phyloP scores from a whole-genome alignment of 768 basidiomycete genomes.

The Lentinus tigrinus region DNA sequence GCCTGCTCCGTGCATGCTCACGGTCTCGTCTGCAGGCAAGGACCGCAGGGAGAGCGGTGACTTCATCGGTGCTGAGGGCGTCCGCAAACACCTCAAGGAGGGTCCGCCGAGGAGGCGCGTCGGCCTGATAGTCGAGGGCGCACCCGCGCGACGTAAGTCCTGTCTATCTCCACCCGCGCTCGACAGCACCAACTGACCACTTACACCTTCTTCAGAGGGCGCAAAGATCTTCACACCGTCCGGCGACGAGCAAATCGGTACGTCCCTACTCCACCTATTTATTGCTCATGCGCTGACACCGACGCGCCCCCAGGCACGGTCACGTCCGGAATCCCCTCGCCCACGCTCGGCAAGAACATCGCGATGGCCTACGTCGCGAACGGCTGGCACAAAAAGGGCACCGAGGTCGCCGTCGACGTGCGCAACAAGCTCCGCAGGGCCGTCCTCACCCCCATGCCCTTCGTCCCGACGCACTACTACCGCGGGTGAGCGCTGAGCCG shows the following conservation, averaged over 20 bases:
- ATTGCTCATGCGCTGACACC: neutral
- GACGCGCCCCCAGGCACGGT: slow-evolving; percentile 51
- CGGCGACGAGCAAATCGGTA: slow-evolving; percentile 60
- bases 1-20: neutral
- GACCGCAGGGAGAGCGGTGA: slow-evolving; percentile 66
- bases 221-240: slow-evolving; percentile 67
- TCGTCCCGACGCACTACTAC: slow-evolving; percentile 80
- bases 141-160: slow-evolving; percentile 72
- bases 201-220: slow-evolving; percentile 53
- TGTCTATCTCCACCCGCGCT: neutral
- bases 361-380: slow-evolving; percentile 90
- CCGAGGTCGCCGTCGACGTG: slow-evolving; percentile 80
- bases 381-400: slow-evolving; percentile 90
- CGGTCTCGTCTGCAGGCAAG: slow-evolving; percentile 54
- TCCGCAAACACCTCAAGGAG: slow-evolving; percentile 75
- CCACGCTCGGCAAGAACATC: slow-evolving; percentile 85
- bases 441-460: slow-evolving; percentile 82
- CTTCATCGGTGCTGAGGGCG: slow-evolving; percentile 79
- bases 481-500: slow-evolving; percentile 41
- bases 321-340: slow-evolving; percentile 96
- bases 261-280: slow-evolving; percentile 19
- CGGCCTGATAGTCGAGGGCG: slow-evolving; percentile 78
- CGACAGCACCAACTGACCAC: neutral
- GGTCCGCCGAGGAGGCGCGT: slow-evolving; percentile 78
- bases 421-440: slow-evolving; percentile 78